A percentile compares a stretch with the other conserved stretches of the same genome.
phyloP scores from a whole-genome alignment of 2,329 filamentous ascomycete genomes.

The Diaporthe ampelina region DNA sequence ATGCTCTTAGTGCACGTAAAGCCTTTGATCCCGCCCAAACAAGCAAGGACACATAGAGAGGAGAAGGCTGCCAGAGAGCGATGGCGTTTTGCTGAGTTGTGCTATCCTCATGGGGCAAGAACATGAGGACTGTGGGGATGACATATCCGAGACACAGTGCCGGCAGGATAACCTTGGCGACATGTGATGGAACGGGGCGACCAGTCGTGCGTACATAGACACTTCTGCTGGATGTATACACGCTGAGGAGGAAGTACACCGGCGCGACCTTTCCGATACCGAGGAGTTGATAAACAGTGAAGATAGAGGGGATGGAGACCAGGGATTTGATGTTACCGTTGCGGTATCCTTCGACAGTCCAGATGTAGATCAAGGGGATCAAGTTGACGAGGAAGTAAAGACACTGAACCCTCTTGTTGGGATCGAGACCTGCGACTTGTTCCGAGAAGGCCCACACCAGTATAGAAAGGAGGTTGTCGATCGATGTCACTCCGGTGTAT shows the following conservation, averaged over 20 bases:
- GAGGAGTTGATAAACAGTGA: slow-evolving; percentile 1
- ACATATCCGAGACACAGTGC: slow-evolving; percentile 37
- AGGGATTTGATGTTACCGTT: slow-evolving; percentile 34
- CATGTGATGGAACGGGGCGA: slow-evolving; percentile 13
- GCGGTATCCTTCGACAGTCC: slow-evolving; percentile 41
- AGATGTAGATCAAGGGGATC: slow-evolving; percentile 37
- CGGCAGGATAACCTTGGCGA: slow-evolving; percentile 37
- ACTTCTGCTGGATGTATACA: not conserved
- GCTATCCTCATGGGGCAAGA: slow-evolving; percentile 13
- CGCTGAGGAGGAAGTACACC: slow-evolving; percentile 30
- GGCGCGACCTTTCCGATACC: slow-evolving; percentile 23
- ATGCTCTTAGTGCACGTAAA: not conserved
- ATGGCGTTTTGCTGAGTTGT: slow-evolving; percentile 37
- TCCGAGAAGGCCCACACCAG: slow-evolving; percentile 19
- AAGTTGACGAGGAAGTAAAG: slow-evolving; percentile 12
- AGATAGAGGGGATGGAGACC: slow-evolving; percentile 6
- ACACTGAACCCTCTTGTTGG: slow-evolving; percentile 26
- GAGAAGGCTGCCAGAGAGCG: slow-evolving; percentile 42
- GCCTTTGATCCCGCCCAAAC: slow-evolving; percentile 28
- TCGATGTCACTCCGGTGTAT: not conserved
- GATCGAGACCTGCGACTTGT: slow-evolving; percentile 10
- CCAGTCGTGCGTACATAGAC: slow-evolving; percentile 22
- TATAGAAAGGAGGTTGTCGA: not conserved
- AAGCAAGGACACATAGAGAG: slow-evolving; percentile 38
- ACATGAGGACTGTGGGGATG: slow-evolving; percentile 42